Evolutionary conservation across 345 rosid species (phyloP), one percentile per base, ranked within the genome.

Genomic region (Pelargonium nanum): DNA sequence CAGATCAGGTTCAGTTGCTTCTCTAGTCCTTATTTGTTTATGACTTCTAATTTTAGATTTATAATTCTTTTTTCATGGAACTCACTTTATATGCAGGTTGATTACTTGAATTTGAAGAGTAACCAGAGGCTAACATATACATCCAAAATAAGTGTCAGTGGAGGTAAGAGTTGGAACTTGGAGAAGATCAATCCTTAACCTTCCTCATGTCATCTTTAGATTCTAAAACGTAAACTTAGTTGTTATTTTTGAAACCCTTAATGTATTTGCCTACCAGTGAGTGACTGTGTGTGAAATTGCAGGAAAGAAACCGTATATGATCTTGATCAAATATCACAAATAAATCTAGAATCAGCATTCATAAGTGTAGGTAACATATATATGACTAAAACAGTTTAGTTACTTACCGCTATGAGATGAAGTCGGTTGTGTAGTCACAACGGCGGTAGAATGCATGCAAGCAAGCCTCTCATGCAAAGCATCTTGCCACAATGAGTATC

Each of bases 51-150:
- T n/a, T 26, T 4, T 21, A 3, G 59, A 58, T n/a, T 24, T 22
- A 8, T 20, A 56, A 44, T 21, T 30, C n/a, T 55, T 40, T 30
- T 20, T 55, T 40, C 28, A 20, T 60, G 5, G n/a, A 9, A 19
- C 0, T 55, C 59, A 19, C 22, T 17, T 58, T 69, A 25, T 62
- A 70, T 64, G 52, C 81, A 89, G 95, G 93, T 87, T 75, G 96
- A 89, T 76, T 92, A 87, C 76, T 70, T 85, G 82, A 87, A 89
- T 73, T 77, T 92, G 79, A 92, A 83, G 89, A 92, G 73, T 44
- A 82, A 80, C 57, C 78, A 80, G 75, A 85, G 96, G 75, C 65
- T 83, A 69, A 30, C 59, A 59, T 87, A 75, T 68, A 78, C 83
- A 26, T 81, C 77, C 4, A 75, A 51, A 26, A 62, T 34, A 62